phyloP scores from a whole-genome alignment of 1,284 basidiomycete genomes.

The Ustilago xerochloae region DNA sequence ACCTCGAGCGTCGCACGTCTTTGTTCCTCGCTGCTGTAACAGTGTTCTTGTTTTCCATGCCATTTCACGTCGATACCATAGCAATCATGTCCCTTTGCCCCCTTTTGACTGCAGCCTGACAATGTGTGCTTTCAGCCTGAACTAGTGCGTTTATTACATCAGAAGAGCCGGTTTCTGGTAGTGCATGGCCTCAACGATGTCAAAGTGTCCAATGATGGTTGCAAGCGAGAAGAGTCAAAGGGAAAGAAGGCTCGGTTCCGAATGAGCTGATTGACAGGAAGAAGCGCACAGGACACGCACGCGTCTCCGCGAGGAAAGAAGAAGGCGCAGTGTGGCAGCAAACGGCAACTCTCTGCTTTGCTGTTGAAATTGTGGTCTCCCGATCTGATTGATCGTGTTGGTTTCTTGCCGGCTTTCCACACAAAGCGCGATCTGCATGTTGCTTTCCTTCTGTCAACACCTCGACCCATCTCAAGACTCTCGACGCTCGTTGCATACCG shows the following conservation, averaged over 20 bases:
- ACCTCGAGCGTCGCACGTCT: neutral
- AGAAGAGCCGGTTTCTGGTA: neutral
- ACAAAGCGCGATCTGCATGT: too few relatives aligned
- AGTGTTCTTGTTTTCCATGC: constrained; percentile 5
- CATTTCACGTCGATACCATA: constrained; percentile 32
- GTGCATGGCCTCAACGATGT: too few relatives aligned
- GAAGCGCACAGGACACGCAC: neutral
- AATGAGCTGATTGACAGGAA: neutral
- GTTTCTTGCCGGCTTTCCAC: too few relatives aligned
- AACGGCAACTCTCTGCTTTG: neutral
- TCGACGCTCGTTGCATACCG: neutral
- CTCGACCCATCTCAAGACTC: neutral
- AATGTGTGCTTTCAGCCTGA: too few relatives aligned
- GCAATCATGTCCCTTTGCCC: constrained; percentile 8
- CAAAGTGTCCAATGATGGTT: neutral
- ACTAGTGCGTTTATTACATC: too few relatives aligned
- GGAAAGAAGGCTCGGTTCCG: neutral
- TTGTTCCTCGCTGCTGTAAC: constrained; percentile 9
- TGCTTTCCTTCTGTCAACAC: too few relatives aligned
- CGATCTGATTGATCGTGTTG: too few relatives aligned
- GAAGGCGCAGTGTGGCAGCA: too few relatives aligned
- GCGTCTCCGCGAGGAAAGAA: neutral
- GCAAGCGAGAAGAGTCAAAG: neutral
- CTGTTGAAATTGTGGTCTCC: too few relatives aligned
- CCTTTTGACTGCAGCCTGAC: neutral